Evolutionary conservation across 2,329 filamentous ascomycete genomes (phyloP).

Genomic region (Microthyrium microscopicum): DNA sequence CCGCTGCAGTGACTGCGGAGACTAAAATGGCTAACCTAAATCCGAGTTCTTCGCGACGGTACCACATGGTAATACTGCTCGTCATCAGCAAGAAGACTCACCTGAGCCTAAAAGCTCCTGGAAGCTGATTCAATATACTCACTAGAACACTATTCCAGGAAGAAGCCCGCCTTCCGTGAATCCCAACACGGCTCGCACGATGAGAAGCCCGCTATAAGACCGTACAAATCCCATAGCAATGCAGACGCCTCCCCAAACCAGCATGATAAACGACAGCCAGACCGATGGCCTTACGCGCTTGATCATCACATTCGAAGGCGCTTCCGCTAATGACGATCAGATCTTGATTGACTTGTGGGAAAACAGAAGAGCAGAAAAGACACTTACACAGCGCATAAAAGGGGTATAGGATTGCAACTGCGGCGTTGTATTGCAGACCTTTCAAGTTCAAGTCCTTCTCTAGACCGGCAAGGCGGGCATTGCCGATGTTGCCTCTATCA

Average conservation of each 20-base stretch:
- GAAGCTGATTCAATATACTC: neutral
- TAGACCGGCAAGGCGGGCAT: conserved; percentile 5
- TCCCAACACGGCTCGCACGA: conserved; percentile 2
- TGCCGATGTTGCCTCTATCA: conserved; percentile 12
- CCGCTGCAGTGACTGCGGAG: conserved; percentile 36
- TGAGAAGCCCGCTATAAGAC: conserved; percentile 5
- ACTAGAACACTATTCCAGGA: conserved; percentile 2
- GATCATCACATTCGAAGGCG: conserved; percentile 6
- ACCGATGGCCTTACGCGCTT: conserved; percentile 6
- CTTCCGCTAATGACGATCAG: conserved; percentile 1
- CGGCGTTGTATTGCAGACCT: conserved; percentile 6
- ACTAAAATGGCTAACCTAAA: conserved; percentile 46
- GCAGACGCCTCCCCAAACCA: conserved; percentile 3
- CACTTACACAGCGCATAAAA: neutral
- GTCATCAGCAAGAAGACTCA: conserved; percentile 6
- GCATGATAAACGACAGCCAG: conserved; percentile 4
- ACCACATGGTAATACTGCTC: conserved; percentile 17
- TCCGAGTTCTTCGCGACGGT: conserved; percentile 38
- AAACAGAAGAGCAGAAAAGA: neutral
- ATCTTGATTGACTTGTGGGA: neutral
- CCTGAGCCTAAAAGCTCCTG: neutral
- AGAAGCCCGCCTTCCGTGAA: conserved; percentile 5
- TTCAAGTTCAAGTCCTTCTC: conserved; percentile 5
- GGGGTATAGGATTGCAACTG: conserved; percentile 2
- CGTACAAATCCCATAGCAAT: conserved; percentile 4